Conservation (phyloP, 2,329 filamentous ascomycete genomes). For the Monosporascus cannonballus region DNA sequence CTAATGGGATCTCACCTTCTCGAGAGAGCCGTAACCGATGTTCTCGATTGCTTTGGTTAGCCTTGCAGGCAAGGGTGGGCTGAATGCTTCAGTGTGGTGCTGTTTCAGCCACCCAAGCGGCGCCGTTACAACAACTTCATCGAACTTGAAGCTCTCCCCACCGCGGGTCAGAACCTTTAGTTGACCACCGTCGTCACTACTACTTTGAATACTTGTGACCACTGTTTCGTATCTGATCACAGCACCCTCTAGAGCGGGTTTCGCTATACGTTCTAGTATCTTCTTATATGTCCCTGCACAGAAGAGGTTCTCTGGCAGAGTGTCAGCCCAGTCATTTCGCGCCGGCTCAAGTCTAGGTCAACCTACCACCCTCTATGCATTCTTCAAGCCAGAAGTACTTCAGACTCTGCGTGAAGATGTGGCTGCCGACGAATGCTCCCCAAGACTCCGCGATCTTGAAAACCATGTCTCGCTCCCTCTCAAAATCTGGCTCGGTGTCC, state of each 20-base stretch:
- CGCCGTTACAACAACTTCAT: slow-evolving; percentile 62
- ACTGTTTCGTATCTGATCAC: slow-evolving; percentile 45
- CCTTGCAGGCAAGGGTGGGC: slow-evolving; percentile 51
- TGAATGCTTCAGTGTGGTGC: slow-evolving; percentile 47
- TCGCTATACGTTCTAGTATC: slow-evolving; percentile 52
- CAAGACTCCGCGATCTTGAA: slow-evolving; percentile 56
- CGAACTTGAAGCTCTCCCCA: slow-evolving; percentile 46
- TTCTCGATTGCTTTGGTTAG: slow-evolving; percentile 56
- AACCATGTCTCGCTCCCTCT: slow-evolving; percentile 36
- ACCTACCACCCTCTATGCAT: slow-evolving; percentile 63
- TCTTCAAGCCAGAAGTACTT: slow-evolving; percentile 77
- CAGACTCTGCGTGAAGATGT: slow-evolving; percentile 58
- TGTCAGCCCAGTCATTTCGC: slow-evolving; percentile 5
- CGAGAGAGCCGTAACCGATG: slow-evolving; percentile 64
- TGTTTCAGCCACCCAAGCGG: slow-evolving; percentile 65
- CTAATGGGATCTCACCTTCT: slow-evolving; percentile 46
- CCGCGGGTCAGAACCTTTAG: slow-evolving; percentile 40
- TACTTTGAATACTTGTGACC: slow-evolving; percentile 37
- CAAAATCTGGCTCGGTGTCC: slow-evolving; percentile 33
- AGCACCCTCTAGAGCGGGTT: slow-evolving; percentile 48
- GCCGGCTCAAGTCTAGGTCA: slow-evolving; percentile 14
- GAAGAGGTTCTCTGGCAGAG: slow-evolving; percentile 48
- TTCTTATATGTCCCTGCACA: slow-evolving; percentile 54
- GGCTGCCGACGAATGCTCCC: slow-evolving; percentile 65
- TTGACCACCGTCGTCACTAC: slow-evolving; percentile 22